These are phyloP conservation scores for Polygonum aviculare DNA, from an alignment of 148 eudicot genomes.

Conservation along the genomic window DNA sequence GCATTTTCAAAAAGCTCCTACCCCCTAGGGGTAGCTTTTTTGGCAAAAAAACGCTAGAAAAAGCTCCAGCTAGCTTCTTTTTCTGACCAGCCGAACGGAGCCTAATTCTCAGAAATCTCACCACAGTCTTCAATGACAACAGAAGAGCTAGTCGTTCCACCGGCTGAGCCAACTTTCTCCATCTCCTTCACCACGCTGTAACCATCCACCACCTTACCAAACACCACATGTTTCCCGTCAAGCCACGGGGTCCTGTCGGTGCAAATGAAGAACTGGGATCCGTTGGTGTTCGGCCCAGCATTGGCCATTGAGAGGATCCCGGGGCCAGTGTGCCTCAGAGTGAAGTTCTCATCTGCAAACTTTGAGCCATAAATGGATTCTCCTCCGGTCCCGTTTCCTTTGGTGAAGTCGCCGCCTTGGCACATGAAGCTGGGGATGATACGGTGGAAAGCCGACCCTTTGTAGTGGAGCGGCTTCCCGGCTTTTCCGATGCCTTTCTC, in stretches of 20 bases:
- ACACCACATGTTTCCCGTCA: conserved; percentile 56
- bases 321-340: conserved; percentile 22
- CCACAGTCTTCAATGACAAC: conserved; percentile 57
- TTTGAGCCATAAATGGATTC: conserved; percentile 75
- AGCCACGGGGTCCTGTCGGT: conserved; percentile 45
- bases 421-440: conserved; percentile 84
- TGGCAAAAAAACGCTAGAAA: no score
- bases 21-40: no score
- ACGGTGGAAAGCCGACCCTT: conserved; percentile 77
- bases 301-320: conserved; percentile 56
- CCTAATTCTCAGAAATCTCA: conserved; percentile 14
- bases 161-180: conserved; percentile 39
- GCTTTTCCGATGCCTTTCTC: conserved; percentile 69
- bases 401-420: conserved; percentile 92
- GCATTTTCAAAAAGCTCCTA: no score
- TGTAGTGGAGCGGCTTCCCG: conserved; percentile 75
- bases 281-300: conserved; percentile 44
- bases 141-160: conserved; percentile 22
- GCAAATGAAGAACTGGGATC: conserved; percentile 49
- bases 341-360: conserved; percentile 75
- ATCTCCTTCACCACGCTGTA: conserved; percentile 46
- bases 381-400: conserved; percentile 81
- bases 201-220: conserved; percentile 60
- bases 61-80: no score
- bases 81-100: no score